Evolutionary conservation across 352 stramenopile species (phyloP), one percentile per base, ranked within the genome.

Genomic region (Aphanomyces cochlioides): DNA sequence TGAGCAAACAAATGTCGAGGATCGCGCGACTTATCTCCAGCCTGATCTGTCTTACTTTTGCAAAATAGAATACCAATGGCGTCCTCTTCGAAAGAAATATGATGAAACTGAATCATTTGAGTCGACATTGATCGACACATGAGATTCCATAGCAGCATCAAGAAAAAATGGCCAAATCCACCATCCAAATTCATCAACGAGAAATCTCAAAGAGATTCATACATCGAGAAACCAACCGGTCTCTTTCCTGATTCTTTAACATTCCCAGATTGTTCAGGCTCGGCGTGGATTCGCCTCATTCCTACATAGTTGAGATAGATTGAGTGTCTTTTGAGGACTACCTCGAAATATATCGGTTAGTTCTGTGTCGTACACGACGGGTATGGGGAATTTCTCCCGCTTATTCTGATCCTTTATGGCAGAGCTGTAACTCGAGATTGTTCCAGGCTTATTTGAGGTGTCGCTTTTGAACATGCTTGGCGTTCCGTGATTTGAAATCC

Each of bases 81-180:
- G 19, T 65, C 57, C 5, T n/a, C 57, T 28, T 65, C 57, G 36
- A 21, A 47, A 7, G 57, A 65, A 28, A 65, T 37, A 19, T 65
- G 57, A 28, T 65, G 37, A 65, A 45, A 40, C 28, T 15, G 57
- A 12, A 65, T 21, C 12, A 39, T 65, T 21, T 65, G 8, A n/a
- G 57, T 65, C 36, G 57, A 65, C 38, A 43, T 65, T 37, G 57
- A 65, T n/a, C 57, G 57, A 47, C 57, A 47, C 57, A 65, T 47
- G 12, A 65, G 57, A 21, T 65, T 65, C 57, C 57, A 47, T 34
- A 39, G 28, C 36, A 65, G 21, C 19, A 39, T 36, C 4, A 65
- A 21, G 28, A 65, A 65, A 28, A 65, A 39, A n/a, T 65, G 57
- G 17, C 37, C 48, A 66, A 66, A 66, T 12, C 50, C 50, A 58